A percentile compares a stretch with the other conserved stretches of the same genome.
Conservation (phyloP, 495 filamentous ascomycete genomes). For the Annulohypoxylon moriforme region DNA sequence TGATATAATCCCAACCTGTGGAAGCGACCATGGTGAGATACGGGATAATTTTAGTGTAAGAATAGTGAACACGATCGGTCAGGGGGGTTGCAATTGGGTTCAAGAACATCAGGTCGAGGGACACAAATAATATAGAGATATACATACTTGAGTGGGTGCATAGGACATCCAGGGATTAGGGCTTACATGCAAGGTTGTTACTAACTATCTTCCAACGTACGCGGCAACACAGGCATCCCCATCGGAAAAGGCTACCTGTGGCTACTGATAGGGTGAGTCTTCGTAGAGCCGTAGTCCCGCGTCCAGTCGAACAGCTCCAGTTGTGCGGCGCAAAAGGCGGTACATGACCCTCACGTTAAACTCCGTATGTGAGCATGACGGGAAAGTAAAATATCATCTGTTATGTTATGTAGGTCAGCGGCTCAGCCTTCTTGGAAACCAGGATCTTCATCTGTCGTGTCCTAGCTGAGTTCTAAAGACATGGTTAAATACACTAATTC, state of each 20-base stretch:
- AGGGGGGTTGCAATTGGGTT: background rate
- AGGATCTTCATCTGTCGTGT: background rate
- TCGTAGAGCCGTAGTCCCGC: too few relatives aligned
- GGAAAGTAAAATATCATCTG: background rate
- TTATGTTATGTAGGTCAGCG: background rate
- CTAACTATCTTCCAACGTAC: too few relatives aligned
- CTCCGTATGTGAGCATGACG: background rate
- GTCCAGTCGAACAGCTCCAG: background rate
- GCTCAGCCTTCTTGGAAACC: background rate
- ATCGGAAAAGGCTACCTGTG: too few relatives aligned
- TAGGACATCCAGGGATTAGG: too few relatives aligned
- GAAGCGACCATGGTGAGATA: background rate
- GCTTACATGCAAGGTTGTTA: too few relatives aligned
- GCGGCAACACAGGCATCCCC: too few relatives aligned
- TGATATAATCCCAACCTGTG: conserved; percentile 47
- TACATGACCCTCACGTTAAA: too few relatives aligned
- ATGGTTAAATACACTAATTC: too few relatives aligned
- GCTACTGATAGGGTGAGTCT: too few relatives aligned
- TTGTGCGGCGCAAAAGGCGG: background rate
- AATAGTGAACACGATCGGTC: background rate
- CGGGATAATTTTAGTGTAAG: background rate
- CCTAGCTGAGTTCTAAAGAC: too few relatives aligned
- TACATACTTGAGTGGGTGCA: background rate
- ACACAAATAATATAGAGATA: background rate
- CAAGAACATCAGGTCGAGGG: background rate